phyloP scores from a whole-genome alignment of 805 yeast species.

The Saturnispora quitensis region DNA sequence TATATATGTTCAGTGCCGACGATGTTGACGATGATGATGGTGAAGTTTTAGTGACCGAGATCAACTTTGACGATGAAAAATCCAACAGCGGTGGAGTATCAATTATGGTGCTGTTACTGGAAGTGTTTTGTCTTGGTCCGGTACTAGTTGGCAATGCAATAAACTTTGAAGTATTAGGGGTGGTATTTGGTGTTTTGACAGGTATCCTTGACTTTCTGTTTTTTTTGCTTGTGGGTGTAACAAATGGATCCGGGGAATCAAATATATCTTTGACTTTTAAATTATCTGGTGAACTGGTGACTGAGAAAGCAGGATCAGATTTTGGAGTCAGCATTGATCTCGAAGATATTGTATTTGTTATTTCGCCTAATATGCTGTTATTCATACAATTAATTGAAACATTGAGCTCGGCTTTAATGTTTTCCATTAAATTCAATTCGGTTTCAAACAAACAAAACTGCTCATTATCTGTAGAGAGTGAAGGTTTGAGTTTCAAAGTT shows the following conservation, averaged over 20 bases:
- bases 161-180: constrained; percentile 9
- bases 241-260: constrained; percentile 24
- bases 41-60: neutral
- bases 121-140: neutral
- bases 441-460: constrained; percentile 5
- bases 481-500: neutral
- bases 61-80: neutral
- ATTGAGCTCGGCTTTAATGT: constrained; percentile 7
- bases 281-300: constrained; percentile 10
- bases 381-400: constrained; percentile 15
- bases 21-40: neutral
- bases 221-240: constrained; percentile 21
- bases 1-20: neutral
- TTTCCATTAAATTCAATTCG: constrained; percentile 10
- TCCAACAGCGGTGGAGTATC: neutral
- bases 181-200: constrained; percentile 10
- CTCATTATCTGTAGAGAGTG: neutral
- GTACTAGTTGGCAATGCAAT: constrained; percentile 15
- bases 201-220: constrained; percentile 10
- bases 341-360: constrained; percentile 19
- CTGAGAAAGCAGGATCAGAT: constrained; percentile 11
- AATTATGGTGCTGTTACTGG: neutral
- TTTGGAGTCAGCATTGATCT: constrained; percentile 8
- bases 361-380: constrained; percentile 9
- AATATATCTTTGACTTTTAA: constrained; percentile 7